A percentile compares a stretch with the other conserved stretches of the same genome.
Conservation (phyloP, 23 red algal species). For the Cyanidium caldarium region DNA sequence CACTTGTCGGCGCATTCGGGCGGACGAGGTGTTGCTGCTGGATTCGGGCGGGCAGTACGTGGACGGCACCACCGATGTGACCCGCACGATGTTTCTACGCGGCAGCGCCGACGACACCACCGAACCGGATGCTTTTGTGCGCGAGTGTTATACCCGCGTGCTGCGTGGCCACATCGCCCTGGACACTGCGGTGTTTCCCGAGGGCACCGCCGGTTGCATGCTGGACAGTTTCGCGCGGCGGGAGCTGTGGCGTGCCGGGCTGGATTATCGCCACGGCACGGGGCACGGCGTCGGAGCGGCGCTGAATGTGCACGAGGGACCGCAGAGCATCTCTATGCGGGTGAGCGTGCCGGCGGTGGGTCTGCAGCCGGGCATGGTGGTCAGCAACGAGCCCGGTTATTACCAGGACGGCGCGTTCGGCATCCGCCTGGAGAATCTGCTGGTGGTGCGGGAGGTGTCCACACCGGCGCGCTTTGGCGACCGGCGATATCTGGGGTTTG, state of each 20-base stretch:
- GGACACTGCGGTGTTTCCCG: slow-evolving; percentile 61
- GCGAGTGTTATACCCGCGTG: slow-evolving; percentile 50
- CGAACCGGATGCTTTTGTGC: slow-evolving; percentile 10
- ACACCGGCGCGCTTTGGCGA: slow-evolving; percentile 50
- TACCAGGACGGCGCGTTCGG: slow-evolving; percentile 88
- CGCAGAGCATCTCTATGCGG: slow-evolving; percentile 60
- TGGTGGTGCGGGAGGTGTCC: slow-evolving; percentile 35
- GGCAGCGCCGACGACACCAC: slow-evolving; percentile 27
- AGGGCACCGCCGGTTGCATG: slow-evolving; percentile 59
- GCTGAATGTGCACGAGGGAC: slow-evolving; percentile 95
- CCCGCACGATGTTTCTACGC: slow-evolving; percentile 74
- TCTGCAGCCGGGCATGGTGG: slow-evolving; percentile 61
- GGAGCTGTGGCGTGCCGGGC: slow-evolving; percentile 57
- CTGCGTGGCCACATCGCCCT: slow-evolving; percentile 76
- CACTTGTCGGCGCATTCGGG: background rate
- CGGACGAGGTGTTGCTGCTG: slow-evolving; percentile 48
- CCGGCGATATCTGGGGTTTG: slow-evolving; percentile 50
- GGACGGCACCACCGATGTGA: slow-evolving; percentile 94
- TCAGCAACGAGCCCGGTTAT: slow-evolving; percentile 92
- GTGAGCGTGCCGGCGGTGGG: slow-evolving; percentile 23
- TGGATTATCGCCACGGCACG: slow-evolving; percentile 95
- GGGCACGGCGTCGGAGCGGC: slow-evolving; percentile 89
- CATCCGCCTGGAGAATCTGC: slow-evolving; percentile 78
- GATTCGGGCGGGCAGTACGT: slow-evolving; percentile 94
- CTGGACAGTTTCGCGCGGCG: slow-evolving; percentile 65